Conservation (phyloP, 2,329 filamentous ascomycete genomes). For the Pseudogymnoascus sp. region DNA sequence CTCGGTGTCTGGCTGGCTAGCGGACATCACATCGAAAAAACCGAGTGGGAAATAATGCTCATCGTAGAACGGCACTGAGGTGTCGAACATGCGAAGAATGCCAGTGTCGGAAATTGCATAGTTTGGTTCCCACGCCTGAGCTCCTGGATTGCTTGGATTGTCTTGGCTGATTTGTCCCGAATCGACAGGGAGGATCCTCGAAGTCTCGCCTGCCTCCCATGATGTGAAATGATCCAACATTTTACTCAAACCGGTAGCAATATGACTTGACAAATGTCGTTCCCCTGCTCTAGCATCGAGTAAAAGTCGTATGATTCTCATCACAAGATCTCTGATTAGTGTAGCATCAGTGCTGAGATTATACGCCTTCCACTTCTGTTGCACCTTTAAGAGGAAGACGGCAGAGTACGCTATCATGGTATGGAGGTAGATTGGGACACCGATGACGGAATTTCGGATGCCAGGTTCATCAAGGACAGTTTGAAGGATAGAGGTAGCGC, state of each 20-base stretch:
- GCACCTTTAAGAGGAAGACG: constrained; percentile 33
- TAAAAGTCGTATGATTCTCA: constrained; percentile 29
- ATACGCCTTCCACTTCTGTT: constrained; percentile 29
- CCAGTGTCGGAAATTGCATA: neutral
- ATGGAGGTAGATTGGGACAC: constrained; percentile 32
- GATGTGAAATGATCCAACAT: constrained; percentile 24
- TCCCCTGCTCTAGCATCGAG: constrained; percentile 29
- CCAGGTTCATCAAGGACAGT: constrained; percentile 31
- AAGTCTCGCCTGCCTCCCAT: neutral
- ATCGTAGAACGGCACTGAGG: constrained; percentile 14
- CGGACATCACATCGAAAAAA: constrained; percentile 20
- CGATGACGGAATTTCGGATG: constrained; percentile 27
- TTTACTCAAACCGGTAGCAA: constrained; percentile 31
- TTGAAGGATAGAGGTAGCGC: constrained; percentile 25
- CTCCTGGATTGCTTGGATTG: neutral
- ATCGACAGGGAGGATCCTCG: constrained; percentile 28
- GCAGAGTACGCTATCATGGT: constrained; percentile 33
- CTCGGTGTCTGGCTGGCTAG: neutral
- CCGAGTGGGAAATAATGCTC: constrained; percentile 20
- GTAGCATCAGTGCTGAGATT: constrained; percentile 30
- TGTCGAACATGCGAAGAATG: neutral
- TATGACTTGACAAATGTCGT: constrained; percentile 32
- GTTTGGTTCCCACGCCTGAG: neutral
- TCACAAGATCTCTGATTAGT: constrained; percentile 28
- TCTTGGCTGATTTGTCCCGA: constrained; percentile 26